Evolutionary conservation across 805 yeast genomes (phyloP).

Genomic region (Starmerella floris): DNA sequence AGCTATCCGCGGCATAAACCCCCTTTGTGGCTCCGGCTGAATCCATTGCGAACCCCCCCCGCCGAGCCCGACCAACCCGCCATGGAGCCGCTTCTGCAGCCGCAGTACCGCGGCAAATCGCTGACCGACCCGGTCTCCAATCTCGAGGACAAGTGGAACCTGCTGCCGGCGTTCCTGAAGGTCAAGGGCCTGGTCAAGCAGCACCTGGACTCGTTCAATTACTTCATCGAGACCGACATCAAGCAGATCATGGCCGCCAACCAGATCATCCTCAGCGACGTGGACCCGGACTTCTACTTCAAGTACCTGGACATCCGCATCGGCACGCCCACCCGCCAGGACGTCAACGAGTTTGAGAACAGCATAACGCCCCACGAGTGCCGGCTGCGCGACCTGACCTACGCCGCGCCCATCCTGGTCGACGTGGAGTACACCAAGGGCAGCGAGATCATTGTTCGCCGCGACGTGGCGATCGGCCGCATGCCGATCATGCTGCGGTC

Average conservation of each 20-base stretch:
- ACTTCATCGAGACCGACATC: slow-evolving; percentile 84
- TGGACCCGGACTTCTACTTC: slow-evolving; percentile 91
- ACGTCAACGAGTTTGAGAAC: slow-evolving; percentile 25
- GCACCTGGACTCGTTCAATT: slow-evolving; percentile 95
- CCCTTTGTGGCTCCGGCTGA: no score
- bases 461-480: slow-evolving; percentile 86
- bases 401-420: slow-evolving; percentile 88
- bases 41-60: no score
- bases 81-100: slow-evolving; percentile 50
- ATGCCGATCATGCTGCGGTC: slow-evolving; percentile 98
- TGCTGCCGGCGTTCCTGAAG: slow-evolving; percentile 86
- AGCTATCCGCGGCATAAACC: no score
- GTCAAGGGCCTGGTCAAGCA: slow-evolving; percentile 95
- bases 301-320: slow-evolving; percentile 88
- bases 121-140: slow-evolving; percentile 80
- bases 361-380: slow-evolving; percentile 73
- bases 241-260: slow-evolving; percentile 88
- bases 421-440: slow-evolving; percentile 97
- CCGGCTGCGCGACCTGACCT: slow-evolving; percentile 82
- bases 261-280: slow-evolving; percentile 78
- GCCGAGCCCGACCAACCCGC: no score
- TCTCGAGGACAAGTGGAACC: slow-evolving; percentile 93
- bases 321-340: slow-evolving; percentile 40
- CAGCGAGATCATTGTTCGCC: slow-evolving; percentile 74
- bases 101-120: slow-evolving; percentile 72